A percentile compares a stretch with the other conserved stretches of the same genome.
phyloP scores from a whole-genome alignment of 1,139 yeast species.

The Yamadazyma dendronema region DNA sequence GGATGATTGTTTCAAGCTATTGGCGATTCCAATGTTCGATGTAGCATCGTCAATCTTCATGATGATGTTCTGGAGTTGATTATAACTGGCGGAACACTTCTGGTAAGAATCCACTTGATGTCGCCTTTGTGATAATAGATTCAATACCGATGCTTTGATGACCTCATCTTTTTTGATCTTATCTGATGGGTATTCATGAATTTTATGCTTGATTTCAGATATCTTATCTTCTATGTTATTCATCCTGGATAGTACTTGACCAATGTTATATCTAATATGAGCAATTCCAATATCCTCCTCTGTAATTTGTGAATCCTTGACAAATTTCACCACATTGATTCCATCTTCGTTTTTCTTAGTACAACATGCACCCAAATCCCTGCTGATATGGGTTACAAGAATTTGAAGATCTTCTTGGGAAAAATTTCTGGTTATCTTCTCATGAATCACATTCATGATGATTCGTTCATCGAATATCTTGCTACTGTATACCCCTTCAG shows the following conservation, averaged over 20 bases:
- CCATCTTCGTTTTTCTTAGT: slow-evolving; percentile 13
- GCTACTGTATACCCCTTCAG: slow-evolving; percentile 20
- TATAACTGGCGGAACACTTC: slow-evolving; percentile 28
- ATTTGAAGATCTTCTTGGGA: slow-evolving; percentile 24
- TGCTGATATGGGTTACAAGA: slow-evolving; percentile 23
- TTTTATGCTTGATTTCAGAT: slow-evolving; percentile 19
- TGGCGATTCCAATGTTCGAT: slow-evolving; percentile 37
- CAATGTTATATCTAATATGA: slow-evolving; percentile 23
- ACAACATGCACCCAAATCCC: slow-evolving; percentile 21
- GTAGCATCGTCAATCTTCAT: slow-evolving; percentile 49
- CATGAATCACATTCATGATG: slow-evolving; percentile 16
- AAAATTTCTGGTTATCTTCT: slow-evolving; percentile 12
- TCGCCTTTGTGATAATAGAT: slow-evolving; percentile 11
- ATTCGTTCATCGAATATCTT: slow-evolving; percentile 20
- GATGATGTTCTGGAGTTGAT: slow-evolving; percentile 37
- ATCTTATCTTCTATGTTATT: slow-evolving; percentile 22
- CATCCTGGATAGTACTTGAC: slow-evolving; percentile 20
- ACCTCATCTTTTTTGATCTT: slow-evolving; percentile 13
- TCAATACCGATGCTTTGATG: slow-evolving; percentile 10
- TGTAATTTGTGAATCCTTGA: slow-evolving; percentile 14
- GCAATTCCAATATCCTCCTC: slow-evolving; percentile 32
- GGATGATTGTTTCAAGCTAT: slow-evolving; percentile 20
- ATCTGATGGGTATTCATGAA: slow-evolving; percentile 13
- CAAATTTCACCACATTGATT: slow-evolving; percentile 25
- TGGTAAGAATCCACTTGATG: slow-evolving; percentile 24